These are phyloP conservation scores for Lyophyllum decastes DNA, from an alignment of 768 basidiomycete genomes.

Conservation along the genomic window DNA sequence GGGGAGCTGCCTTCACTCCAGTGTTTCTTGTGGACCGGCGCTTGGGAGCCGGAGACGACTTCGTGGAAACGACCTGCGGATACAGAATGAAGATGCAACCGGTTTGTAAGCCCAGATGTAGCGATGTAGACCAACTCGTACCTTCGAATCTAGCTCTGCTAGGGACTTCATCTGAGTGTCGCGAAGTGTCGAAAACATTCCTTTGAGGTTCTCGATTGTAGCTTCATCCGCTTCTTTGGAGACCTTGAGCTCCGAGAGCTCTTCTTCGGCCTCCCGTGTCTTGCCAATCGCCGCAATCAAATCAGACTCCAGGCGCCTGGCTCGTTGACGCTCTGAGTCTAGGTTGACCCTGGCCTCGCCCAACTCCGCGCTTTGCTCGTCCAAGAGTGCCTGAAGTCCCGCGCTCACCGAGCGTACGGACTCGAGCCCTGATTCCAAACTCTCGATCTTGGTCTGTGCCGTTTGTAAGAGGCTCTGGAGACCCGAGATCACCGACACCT, in stretches of 20 bases:
- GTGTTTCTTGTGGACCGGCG: constrained; percentile 14
- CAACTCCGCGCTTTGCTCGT: constrained; percentile 15
- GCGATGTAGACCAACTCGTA: constrained; percentile 17
- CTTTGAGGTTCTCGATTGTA: constrained; percentile 35
- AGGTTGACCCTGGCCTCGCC: constrained; percentile 14
- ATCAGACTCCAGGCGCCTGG: constrained; percentile 19
- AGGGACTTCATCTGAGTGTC: constrained; percentile 35
- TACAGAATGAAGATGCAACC: background rate
- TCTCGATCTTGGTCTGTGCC: constrained; percentile 1
- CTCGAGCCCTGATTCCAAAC: background rate
- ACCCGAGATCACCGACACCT: constrained; percentile 9
- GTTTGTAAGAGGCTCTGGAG: constrained; percentile 7
- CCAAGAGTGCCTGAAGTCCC: constrained; percentile 13
- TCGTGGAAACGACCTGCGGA: constrained; percentile 27
- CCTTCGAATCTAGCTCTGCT: constrained; percentile 36
- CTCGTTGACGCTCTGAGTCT: constrained; percentile 16
- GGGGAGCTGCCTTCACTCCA: background rate
- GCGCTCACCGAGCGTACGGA: background rate
- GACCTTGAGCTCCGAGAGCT: constrained; percentile 28
- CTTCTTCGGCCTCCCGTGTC: constrained; percentile 30
- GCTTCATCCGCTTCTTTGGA: constrained; percentile 35
- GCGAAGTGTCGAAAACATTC: constrained; percentile 28
- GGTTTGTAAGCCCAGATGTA: background rate
- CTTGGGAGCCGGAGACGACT: constrained; percentile 27
- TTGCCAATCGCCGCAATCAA: constrained; percentile 17